phyloP scores from a whole-genome alignment of 176 grass and related monocot genomes.

The Oryza punctata region DNA sequence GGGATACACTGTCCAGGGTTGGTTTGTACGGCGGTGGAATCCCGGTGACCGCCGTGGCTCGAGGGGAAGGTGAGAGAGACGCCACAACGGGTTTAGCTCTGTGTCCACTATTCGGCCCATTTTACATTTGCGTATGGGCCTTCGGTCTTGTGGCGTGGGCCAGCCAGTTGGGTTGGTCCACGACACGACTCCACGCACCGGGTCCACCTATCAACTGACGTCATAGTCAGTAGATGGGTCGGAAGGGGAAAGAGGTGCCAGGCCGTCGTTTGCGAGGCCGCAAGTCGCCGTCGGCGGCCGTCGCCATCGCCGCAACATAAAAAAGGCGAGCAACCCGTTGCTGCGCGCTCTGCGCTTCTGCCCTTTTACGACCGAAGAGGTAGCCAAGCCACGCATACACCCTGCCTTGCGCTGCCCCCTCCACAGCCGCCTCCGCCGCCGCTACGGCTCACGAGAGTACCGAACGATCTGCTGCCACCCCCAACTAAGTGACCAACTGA shows the following conservation, averaged over 20 bases:
- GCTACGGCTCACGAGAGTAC: not conserved
- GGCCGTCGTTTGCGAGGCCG: constrained; percentile 11
- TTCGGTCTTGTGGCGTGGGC: not conserved
- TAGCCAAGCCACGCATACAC: not conserved
- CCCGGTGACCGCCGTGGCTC: not conserved
- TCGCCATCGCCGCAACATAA: constrained; percentile 9
- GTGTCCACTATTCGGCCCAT: not conserved
- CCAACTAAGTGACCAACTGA: not conserved
- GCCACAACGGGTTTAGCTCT: not conserved
- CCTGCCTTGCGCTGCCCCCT: not conserved
- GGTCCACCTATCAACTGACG: not conserved
- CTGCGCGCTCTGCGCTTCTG: not conserved
- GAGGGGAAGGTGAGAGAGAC: not conserved
- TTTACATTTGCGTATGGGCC: not conserved
- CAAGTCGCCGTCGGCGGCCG: not conserved
- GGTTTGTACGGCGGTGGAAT: not conserved
- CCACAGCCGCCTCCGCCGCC: not conserved
- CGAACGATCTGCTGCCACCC: not conserved
- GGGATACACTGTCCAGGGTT: not conserved
- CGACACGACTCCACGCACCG: not conserved
- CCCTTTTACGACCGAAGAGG: not conserved
- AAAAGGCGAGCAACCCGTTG: not conserved
- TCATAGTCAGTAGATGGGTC: no score
- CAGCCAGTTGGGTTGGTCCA: not conserved
- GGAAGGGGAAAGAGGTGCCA: not conserved